Evolutionary conservation across 2,329 filamentous ascomycete species (phyloP).

Genomic region (Corinectria fuckeliana): DNA sequence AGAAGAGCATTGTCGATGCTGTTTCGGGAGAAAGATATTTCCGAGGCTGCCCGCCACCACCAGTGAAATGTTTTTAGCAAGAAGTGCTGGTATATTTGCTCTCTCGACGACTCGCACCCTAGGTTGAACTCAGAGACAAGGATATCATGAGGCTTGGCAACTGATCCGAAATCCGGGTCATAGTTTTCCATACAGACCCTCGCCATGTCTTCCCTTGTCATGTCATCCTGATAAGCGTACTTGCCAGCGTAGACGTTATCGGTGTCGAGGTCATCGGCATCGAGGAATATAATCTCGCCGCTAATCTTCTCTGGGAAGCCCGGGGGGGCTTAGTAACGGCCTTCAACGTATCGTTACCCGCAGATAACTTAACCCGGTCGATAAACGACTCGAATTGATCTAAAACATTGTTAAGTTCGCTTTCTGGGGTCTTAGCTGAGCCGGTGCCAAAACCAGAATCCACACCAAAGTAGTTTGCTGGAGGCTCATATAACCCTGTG

Average conservation of each 20-base stretch:
- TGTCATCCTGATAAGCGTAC: background rate
- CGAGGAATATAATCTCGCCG: background rate
- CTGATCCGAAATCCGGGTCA: background rate
- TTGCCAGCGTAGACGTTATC: background rate
- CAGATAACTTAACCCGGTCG: background rate
- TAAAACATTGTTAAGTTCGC: background rate
- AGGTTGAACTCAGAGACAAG: background rate
- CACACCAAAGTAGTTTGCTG: background rate
- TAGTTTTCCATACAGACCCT: background rate
- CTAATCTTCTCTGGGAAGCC: background rate
- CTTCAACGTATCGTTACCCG: too few species aligned
- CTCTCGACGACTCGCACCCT: background rate
- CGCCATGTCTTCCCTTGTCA: background rate
- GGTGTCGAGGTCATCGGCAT: background rate
- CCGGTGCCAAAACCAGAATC: too few species aligned
- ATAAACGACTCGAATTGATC: background rate
- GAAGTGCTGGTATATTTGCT: background rate
- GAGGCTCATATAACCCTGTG: background rate
- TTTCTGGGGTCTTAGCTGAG: too few species aligned
- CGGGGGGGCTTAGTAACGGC: background rate
- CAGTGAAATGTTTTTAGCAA: background rate
- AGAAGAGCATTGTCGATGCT: too few species aligned
- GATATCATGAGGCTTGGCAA: background rate
- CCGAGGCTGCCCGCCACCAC: background rate
- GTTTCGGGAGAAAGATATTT: too few species aligned